Base-by-base conservation (phyloP, 805 yeast species). In the Barnettozyma sucrosica region DNA sequence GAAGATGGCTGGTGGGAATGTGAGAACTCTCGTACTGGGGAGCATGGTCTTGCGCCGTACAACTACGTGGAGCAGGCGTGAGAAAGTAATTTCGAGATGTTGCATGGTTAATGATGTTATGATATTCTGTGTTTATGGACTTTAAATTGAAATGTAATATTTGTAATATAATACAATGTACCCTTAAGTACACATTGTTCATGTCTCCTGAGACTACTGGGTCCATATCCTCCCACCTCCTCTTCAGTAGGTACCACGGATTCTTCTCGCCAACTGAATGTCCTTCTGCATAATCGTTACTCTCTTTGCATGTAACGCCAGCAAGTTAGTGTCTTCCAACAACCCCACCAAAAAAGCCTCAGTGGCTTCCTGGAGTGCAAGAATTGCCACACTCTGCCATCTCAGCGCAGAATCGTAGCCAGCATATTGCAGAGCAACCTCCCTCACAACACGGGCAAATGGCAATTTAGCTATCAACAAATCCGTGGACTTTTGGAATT, bases 261-360 rank as follows among this genome's bases (percentile, higher is more conserved):
- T 78, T 64, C 92, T 71, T 67, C 93, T 74, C 3, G 93, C 93
- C 54, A 85, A 67, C 59, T 85, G 90, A 51, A 85, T 80, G 61
- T 85, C 95, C 63, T 82, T 84, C 58, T 83, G 85, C 92, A 85
- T 85, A 30, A 85, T 83, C 0, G 95, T 85, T n/a, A 85, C 89
- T 55, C 95, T 67, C 58, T 81, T 84, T 1, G 89, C 90, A 64
- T 85, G 93, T 34, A 85, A 66, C 13, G 93, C 93, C 63, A 88
- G 71, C 34, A 85, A 61, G 56, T 85, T 85, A 4, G 90, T 85
- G 61, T 85, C 93, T 58, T 85, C 93, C 44, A 85, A 68, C 34
- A 85, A 66, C 46, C 85, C 85, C 11, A 85, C 82, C 51, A 85
- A 63, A 52, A 80, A 85, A 1, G 92, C 90, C 60, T 85, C 95